Percentiles rank a stretch among this genome's conserved stretches.
Conservation (phyloP, 2,329 filamentous ascomycete genomes). For the Lachnellula occidentalis region DNA sequence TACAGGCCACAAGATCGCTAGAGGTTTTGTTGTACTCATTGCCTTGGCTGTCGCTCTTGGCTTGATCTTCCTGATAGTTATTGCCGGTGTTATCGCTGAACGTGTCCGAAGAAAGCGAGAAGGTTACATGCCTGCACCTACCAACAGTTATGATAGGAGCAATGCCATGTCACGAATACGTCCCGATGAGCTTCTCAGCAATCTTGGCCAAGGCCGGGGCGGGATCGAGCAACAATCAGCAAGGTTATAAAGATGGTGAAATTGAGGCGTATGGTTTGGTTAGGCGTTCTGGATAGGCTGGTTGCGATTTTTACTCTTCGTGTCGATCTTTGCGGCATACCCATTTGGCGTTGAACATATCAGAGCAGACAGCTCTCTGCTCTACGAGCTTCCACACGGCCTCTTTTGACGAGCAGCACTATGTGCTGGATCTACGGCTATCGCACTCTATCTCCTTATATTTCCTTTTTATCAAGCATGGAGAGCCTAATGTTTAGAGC, state of each 20-base stretch:
- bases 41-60: conserved; percentile 72
- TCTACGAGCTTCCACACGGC: conserved; percentile 16
- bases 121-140: conserved; percentile 74
- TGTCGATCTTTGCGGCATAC: conserved; percentile 25
- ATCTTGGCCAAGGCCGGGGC: conserved; percentile 27
- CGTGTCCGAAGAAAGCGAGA: conserved; percentile 70
- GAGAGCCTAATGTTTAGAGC: conserved; percentile 28
- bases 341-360: conserved; percentile 19
- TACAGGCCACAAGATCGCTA: conserved; percentile 53
- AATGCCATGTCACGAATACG: conserved; percentile 56
- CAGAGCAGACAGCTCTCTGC: conserved; percentile 12
- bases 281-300: conserved; percentile 30
- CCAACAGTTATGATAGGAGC: conserved; percentile 55
- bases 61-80: conserved; percentile 71
- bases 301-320: conserved; percentile 18
- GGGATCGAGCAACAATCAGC: conserved; percentile 27
- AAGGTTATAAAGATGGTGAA: conserved; percentile 23
- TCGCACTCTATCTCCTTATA: conserved; percentile 11
- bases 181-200: conserved; percentile 45
- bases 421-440: conserved; percentile 17
- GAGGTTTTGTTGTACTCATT: conserved; percentile 77
- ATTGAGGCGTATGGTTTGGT: conserved; percentile 25
- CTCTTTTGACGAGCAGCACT: conserved; percentile 16
- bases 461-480: conserved; percentile 15
- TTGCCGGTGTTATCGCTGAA: conserved; percentile 69